Percentiles rank a stretch among this genome's conserved stretches.
Evolutionary conservation across 768 basidiomycete genomes (phyloP).

Genomic region (Pulveroboletus frians): DNA sequence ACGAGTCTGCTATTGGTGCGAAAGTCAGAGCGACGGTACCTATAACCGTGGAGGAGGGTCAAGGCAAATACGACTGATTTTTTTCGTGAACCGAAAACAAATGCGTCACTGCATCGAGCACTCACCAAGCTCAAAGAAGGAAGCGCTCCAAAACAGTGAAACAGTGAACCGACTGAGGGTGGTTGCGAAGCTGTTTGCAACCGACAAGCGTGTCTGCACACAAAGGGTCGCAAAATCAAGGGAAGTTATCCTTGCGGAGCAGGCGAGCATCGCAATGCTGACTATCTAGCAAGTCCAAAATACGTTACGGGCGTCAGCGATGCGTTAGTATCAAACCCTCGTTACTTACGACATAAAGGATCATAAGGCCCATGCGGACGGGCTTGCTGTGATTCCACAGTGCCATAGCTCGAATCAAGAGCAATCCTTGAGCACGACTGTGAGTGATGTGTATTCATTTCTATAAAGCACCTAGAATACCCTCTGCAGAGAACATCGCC

Average conservation of each 20-base stretch:
- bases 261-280: conserved; percentile 3
- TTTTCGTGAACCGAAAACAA: not conserved
- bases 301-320: not conserved
- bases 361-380: not conserved
- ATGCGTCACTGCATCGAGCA: not conserved
- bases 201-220: conserved; percentile 1
- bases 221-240: conserved; percentile 8
- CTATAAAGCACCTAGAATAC: not conserved
- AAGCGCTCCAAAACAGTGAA: conserved; percentile 8
- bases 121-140: conserved; percentile 12
- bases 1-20: not conserved
- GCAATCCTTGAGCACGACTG: conserved; percentile 1
- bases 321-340: too few species aligned
- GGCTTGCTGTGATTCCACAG: conserved; percentile 2
- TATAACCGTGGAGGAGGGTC: conserved; percentile 3
- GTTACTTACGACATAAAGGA: not conserved
- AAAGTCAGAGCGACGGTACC: not conserved
- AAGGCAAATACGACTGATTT: conserved; percentile 7
- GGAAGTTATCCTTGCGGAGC: not conserved
- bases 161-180: conserved; percentile 5
- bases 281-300: not conserved
- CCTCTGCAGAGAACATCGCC: conserved; percentile 7
- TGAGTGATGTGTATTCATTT: not conserved
- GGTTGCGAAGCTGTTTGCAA: not conserved
- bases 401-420: conserved; percentile 10